Percentiles rank a stretch among this genome's conserved stretches.
Evolutionary conservation across 2,329 filamentous ascomycete species (phyloP).

Genomic region (Aspergillus sojae): DNA sequence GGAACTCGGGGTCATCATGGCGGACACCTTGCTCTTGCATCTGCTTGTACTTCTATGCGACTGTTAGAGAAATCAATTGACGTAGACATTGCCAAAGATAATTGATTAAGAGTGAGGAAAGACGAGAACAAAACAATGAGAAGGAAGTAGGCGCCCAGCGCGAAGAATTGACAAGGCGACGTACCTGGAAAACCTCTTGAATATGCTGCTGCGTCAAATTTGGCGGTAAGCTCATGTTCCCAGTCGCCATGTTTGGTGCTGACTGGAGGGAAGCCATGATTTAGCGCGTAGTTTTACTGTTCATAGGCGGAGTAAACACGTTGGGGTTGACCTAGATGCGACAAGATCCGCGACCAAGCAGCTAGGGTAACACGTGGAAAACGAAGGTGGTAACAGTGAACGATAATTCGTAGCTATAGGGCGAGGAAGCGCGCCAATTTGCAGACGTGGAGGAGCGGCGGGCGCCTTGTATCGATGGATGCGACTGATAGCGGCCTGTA

Average conservation of each 20-base stretch:
- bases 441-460: slow-evolving; percentile 24
- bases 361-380: slow-evolving; percentile 23
- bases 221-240: slow-evolving; percentile 63
- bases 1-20: slow-evolving; percentile 80
- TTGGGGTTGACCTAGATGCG: slow-evolving; percentile 22
- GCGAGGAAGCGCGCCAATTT: slow-evolving; percentile 25
- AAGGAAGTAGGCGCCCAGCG: neutral
- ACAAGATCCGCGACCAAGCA: slow-evolving; percentile 24
- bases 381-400: slow-evolving; percentile 17
- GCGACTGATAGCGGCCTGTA: slow-evolving; percentile 28
- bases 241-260: slow-evolving; percentile 68
- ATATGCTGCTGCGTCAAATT: slow-evolving; percentile 76
- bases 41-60: slow-evolving; percentile 75
- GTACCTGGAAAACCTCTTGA: slow-evolving; percentile 67
- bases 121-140: neutral
- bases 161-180: slow-evolving; percentile 17
- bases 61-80: slow-evolving; percentile 37
- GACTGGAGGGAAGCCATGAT: slow-evolving; percentile 81
- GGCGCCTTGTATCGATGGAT: slow-evolving; percentile 26
- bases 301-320: slow-evolving; percentile 32
- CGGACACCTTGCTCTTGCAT: slow-evolving; percentile 86
- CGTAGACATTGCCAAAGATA: neutral
- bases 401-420: slow-evolving; percentile 28
- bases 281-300: slow-evolving; percentile 33
- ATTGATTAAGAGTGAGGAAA: neutral